phyloP scores from a whole-genome alignment of 768 basidiomycete genomes.

The Suillus fuscotomentosus region DNA sequence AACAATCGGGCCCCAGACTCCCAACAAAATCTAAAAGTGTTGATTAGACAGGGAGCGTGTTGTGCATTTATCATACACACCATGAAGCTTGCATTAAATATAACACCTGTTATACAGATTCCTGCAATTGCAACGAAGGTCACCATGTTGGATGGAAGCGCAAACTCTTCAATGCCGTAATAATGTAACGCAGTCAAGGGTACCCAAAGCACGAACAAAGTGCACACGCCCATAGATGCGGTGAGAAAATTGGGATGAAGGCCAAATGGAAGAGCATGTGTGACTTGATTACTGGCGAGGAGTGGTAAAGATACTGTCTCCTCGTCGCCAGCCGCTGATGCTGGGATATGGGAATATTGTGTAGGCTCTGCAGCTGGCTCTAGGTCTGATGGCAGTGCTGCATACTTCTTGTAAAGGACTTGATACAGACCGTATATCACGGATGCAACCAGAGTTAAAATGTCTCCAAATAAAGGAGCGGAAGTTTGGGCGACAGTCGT shows the following conservation, averaged over 20 bases:
- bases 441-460: constrained; percentile 71
- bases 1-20: constrained; percentile 85
- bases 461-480: constrained; percentile 68
- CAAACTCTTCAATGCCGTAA: constrained; percentile 62
- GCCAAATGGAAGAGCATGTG: constrained; percentile 74
- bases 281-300: constrained; percentile 29
- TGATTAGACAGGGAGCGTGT: not conserved
- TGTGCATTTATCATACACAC: constrained; percentile 34
- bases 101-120: constrained; percentile 68
- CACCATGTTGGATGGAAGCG: constrained; percentile 49
- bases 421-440: constrained; percentile 76
- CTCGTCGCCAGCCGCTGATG: constrained; percentile 28
- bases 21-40: constrained; percentile 62
- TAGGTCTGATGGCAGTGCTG: constrained; percentile 65
- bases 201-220: constrained; percentile 73
- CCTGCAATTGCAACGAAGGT: constrained; percentile 56
- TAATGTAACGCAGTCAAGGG: constrained; percentile 75
- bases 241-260: constrained; percentile 84
- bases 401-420: constrained; percentile 82
- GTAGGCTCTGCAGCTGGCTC: constrained; percentile 40
- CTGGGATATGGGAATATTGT: constrained; percentile 46
- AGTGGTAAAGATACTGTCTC: constrained; percentile 10
- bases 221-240: constrained; percentile 75
- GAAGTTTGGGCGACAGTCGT: constrained; percentile 22
- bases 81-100: constrained; percentile 89